Evolutionary conservation across 495 filamentous ascomycete species (phyloP), one percentile per base, ranked within the genome.

Genomic region (Lophiotrema nucula): DNA sequence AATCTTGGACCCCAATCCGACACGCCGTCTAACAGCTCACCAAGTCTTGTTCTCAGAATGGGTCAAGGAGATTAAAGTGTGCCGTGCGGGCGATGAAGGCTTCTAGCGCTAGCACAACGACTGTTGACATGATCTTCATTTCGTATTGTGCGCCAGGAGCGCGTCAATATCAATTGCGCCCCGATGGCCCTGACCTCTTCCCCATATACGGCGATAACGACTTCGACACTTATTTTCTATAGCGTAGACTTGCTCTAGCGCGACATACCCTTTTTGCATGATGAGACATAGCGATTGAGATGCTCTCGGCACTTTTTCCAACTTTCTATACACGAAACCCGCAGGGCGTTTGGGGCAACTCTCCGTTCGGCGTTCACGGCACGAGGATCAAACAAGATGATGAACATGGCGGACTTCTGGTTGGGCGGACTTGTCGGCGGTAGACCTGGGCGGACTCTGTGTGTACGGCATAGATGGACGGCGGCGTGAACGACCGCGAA

Each of bases 31-130:
- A 72, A 97, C 91, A 39, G 91, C 93, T 54, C 90, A 90, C 6
- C 93, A 97, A 74, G 90, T 97, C 39, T 82, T 98, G 62, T 95
- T 95, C 70, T 97, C 93, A 19, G 95, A 98, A 75, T 98, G 95
- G 93, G 90, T 92, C 47, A 86, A 92, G 53, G 92, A 96, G 71
- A 97, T 98, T 69, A 90, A 89, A 74, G 77, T 97, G 39, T 98
- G 93, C 78, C 92, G 90, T 73, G 90, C 92, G 54, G 93, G 92
- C 63, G 88, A 96, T 70, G 91, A 97, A 77, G 93, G 95, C 12
- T 84, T 83, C 62, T 87, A 66, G 39, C 43, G 33, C 5, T 22
- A 12, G 15, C 48, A 21, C 22, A 11, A 19, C 51, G 21, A 43
- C 6, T 18, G 39, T 6, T 18, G 19, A 6, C 39, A 10, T 43